A percentile compares a stretch with the other conserved stretches of the same genome.
Conservation (phyloP, 495 filamentous ascomycete species). For the Staphylotrichum tortipilum region DNA sequence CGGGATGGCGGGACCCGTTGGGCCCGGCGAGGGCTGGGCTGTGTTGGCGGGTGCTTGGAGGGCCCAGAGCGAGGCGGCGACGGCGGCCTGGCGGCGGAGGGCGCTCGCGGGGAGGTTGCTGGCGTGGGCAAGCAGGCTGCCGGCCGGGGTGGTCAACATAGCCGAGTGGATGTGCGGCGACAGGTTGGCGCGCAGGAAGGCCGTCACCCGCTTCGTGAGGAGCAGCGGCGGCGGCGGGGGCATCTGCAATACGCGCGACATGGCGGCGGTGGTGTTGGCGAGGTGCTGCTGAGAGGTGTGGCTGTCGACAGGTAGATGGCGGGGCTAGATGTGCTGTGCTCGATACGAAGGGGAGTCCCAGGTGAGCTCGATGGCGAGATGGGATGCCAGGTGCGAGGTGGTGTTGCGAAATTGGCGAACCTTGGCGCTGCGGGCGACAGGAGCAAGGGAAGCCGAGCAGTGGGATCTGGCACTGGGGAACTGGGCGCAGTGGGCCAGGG, state of each 20-base stretch:
- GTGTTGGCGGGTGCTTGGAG: conserved; percentile 23
- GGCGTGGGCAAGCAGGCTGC: conserved; percentile 42
- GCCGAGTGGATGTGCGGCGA: conserved; percentile 32
- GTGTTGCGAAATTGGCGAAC: too few species aligned
- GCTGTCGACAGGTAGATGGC: too few species aligned
- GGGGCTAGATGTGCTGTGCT: too few species aligned
- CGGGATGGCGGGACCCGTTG: background rate
- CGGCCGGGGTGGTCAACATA: conserved; percentile 38
- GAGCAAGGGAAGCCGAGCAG: too few species aligned
- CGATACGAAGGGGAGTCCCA: too few species aligned
- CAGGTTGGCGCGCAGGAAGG: conserved; percentile 42
- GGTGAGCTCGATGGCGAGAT: too few species aligned
- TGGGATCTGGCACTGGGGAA: too few species aligned
- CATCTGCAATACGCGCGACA: conserved; percentile 12
- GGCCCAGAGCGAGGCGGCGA: conserved; percentile 41
- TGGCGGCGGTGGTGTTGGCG: background rate
- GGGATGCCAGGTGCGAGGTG: too few species aligned
- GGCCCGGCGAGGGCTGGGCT: conserved; percentile 5
- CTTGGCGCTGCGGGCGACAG: too few species aligned
- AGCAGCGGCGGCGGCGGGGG: conserved; percentile 36
- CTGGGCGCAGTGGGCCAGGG: too few species aligned
- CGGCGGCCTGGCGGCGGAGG: conserved; percentile 40
- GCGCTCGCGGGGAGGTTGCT: conserved; percentile 31
- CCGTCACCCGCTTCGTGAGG: conserved; percentile 39
- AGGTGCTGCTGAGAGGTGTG: background rate